Percentiles rank a stretch among this genome's conserved stretches.
These are phyloP conservation scores for Plenodomus lindquistii DNA, from an alignment of 2,329 filamentous ascomycete genomes.

Conservation along the genomic window DNA sequence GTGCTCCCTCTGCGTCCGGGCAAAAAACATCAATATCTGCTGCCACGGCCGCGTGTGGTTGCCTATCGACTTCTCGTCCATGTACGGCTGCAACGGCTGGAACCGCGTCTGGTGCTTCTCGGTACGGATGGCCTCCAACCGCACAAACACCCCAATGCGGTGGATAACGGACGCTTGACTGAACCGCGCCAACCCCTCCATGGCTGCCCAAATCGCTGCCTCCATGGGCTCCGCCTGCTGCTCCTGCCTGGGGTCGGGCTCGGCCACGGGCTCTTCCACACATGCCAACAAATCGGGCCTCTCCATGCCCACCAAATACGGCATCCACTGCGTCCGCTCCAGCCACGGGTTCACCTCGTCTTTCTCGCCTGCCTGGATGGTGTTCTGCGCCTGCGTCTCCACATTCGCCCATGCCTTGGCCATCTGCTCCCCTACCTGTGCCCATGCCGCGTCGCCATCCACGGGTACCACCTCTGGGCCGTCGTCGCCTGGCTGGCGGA, in stretches of 20 bases:
- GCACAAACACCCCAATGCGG: conserved; percentile 14
- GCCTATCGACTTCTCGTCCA: conserved; percentile 12
- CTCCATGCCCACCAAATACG: conserved; percentile 19
- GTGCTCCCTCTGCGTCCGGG: conserved; percentile 9
- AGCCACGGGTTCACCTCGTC: neutral
- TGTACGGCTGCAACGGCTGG: conserved; percentile 18
- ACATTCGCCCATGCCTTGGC: neutral
- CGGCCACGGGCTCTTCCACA: conserved; percentile 12
- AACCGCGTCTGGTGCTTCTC: conserved; percentile 22
- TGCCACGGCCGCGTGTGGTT: conserved; percentile 11
- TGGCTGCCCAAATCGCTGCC: conserved; percentile 16
- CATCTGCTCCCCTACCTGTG: neutral
- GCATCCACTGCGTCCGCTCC: too few species aligned
- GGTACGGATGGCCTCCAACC: conserved; percentile 19
- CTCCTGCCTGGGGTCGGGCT: conserved; percentile 7
- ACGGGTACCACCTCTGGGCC: neutral
- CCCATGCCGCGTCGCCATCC: neutral
- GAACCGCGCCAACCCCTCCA: conserved; percentile 12
- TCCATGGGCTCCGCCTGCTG: conserved; percentile 9
- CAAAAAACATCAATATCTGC: conserved; percentile 27
- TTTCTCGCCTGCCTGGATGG: neutral
- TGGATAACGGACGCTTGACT: conserved; percentile 16
- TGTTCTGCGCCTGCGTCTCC: neutral
- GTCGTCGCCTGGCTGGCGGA: neutral
- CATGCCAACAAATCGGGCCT: conserved; percentile 13